A percentile compares a stretch with the other conserved stretches of the same genome.
Conservation (phyloP, 306 rosid species). For the Cucumis hystrix region DNA sequence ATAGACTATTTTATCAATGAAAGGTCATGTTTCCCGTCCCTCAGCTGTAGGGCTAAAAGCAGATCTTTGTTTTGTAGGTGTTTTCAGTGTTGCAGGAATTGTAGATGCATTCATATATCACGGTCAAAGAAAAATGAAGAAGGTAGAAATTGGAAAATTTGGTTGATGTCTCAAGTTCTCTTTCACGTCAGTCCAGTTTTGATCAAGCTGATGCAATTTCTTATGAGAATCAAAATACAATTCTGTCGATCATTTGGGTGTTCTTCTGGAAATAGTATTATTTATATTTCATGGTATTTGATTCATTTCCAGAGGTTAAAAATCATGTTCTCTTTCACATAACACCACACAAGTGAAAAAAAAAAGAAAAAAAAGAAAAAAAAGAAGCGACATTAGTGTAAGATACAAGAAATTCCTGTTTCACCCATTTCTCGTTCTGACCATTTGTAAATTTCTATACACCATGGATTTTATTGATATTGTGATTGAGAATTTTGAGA, state of each 20-base stretch:
- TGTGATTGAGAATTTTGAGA: neutral
- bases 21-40: neutral
- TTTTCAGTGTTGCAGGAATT: constrained; percentile 72
- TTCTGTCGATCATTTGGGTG: neutral
- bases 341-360: neutral
- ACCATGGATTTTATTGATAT: neutral
- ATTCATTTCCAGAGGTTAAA: neutral
- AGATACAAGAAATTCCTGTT: neutral
- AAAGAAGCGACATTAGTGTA: neutral
- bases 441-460: neutral
- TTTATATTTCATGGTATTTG: neutral
- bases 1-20: no score
- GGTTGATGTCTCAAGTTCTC: constrained; percentile 14
- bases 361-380: no score
- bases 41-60: neutral
- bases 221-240: neutral
- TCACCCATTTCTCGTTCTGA: neutral
- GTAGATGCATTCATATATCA: constrained; percentile 63
- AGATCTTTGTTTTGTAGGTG: constrained; percentile 27
- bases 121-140: constrained; percentile 59
- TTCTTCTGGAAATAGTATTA: no score
- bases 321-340: neutral
- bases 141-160: constrained; percentile 48
- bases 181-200: neutral
- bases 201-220: constrained; percentile 1